phyloP scores from a whole-genome alignment of 805 yeast genomes.

The Pichia nakasei region DNA sequence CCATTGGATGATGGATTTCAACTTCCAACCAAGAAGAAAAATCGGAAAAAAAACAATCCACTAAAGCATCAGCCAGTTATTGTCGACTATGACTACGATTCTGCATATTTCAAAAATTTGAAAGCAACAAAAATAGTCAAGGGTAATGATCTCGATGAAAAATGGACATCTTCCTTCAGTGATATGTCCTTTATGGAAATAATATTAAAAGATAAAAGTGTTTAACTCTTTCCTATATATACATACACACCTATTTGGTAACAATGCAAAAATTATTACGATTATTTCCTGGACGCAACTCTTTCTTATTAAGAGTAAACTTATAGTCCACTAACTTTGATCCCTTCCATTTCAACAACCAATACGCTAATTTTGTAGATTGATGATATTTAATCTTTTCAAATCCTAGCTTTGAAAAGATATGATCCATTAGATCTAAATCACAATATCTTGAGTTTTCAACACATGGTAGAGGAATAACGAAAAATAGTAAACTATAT shows the following conservation, averaged over 20 bases:
- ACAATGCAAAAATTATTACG: constrained; percentile 66
- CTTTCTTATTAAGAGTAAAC: constrained; percentile 31
- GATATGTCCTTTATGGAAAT: constrained; percentile 16
- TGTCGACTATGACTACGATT: constrained; percentile 12
- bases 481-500: constrained; percentile 53
- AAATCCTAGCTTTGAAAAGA: constrained; percentile 55
- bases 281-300: constrained; percentile 45
- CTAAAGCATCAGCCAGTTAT: background rate
- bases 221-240: background rate
- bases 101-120: constrained; percentile 12
- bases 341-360: constrained; percentile 50
- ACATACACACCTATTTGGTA: constrained; percentile 14
- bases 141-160: constrained; percentile 3
- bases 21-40: constrained; percentile 8
- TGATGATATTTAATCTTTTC: constrained; percentile 36
- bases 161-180: constrained; percentile 23
- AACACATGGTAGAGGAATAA: constrained; percentile 82
- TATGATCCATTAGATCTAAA: background rate
- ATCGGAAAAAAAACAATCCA: constrained; percentile 5
- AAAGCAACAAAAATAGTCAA: background rate
- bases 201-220: background rate
- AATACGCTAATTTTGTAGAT: constrained; percentile 66
- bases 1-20: constrained; percentile 12
- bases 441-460: constrained; percentile 70
- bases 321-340: constrained; percentile 6